Evolutionary conservation across 257 asterid species (phyloP), one percentile per base, ranked within the genome.

Genomic region (Scutellaria minor): DNA sequence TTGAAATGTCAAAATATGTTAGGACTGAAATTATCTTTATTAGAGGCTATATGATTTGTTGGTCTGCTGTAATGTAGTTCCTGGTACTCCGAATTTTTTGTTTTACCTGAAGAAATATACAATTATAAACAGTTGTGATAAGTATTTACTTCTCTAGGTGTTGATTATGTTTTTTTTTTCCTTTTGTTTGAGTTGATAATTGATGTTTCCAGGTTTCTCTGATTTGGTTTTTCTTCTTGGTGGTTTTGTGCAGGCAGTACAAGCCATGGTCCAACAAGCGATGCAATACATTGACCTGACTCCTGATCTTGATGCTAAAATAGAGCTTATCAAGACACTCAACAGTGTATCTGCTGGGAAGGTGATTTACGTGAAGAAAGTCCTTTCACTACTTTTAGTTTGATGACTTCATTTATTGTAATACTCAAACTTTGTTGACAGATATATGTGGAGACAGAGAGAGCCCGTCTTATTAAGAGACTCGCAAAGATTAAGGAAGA

Each of bases 381-480:
- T 31, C 14, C 20, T 39, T 27, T 7, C 24, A 42, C 9, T 68
- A 15, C 63, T 5, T 31, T n/a, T 56, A 70, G 52, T 35, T 75
- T 35, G 52, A 53, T 3, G 59, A 56, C 37, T 58, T 40, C 18
- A 22, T 20, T 13, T 59, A 59, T 27, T 58, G 35, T 48, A 53
- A 53, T 37, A 20, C 59, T 39, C 31, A 59, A 73, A 39, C 12
- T 53, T 31, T 73, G 42, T 52, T 47, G 20, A 54, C 79, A 91
- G 98, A 93, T 93, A 80, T 93, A 91, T 79, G 98, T 93, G 59
- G 98, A 93, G 89, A 91, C 91, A 47, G 98, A 93, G 85, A 85
- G 98, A 70, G 96, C 98, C 83, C 89, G 98, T 42, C 83, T 93
- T 84, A 89, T 93, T 58, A 93, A 85, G 86, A 93, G 79, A 76